Conservation (phyloP, 345 rosid species). For the Eucalyptus paniculata region DNA sequence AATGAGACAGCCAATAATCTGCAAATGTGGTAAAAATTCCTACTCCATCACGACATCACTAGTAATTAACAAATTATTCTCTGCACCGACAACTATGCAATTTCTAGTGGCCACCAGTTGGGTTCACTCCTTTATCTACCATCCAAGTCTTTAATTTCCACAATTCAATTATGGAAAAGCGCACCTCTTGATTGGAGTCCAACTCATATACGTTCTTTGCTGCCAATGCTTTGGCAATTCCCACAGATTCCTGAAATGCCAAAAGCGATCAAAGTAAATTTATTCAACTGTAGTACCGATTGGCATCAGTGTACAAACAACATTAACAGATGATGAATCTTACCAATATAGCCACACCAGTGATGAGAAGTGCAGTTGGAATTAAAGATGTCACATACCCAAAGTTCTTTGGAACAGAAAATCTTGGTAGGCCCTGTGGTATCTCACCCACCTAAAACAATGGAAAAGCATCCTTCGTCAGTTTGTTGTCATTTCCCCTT, state of each 20-base stretch:
- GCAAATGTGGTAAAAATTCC: neutral
- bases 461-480: neutral
- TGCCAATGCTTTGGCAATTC: slow-evolving; percentile 98
- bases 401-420: slow-evolving; percentile 68
- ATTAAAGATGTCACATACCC: slow-evolving; percentile 54
- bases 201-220: slow-evolving; percentile 91
- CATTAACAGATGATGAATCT: slow-evolving; percentile 2
- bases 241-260: slow-evolving; percentile 80
- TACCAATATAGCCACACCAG: slow-evolving; percentile 98
- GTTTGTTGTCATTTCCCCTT: neutral
- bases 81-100: no score
- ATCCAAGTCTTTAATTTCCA: neutral
- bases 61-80: neutral
- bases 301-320: neutral
- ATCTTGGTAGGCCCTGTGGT: slow-evolving; percentile 91
- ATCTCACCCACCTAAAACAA: slow-evolving; percentile 82
- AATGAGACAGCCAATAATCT: neutral
- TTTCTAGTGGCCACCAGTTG: neutral
- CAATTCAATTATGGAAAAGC: neutral
- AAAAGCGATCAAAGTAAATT: neutral
- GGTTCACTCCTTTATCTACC: neutral
- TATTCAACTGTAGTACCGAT: neutral
- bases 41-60: neutral
- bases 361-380: slow-evolving; percentile 85
- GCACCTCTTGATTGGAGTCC: slow-evolving; percentile 94